These are phyloP conservation scores for Diplodia seriata DNA, from an alignment of 2,329 filamentous ascomycete species.

Conservation along the genomic window DNA sequence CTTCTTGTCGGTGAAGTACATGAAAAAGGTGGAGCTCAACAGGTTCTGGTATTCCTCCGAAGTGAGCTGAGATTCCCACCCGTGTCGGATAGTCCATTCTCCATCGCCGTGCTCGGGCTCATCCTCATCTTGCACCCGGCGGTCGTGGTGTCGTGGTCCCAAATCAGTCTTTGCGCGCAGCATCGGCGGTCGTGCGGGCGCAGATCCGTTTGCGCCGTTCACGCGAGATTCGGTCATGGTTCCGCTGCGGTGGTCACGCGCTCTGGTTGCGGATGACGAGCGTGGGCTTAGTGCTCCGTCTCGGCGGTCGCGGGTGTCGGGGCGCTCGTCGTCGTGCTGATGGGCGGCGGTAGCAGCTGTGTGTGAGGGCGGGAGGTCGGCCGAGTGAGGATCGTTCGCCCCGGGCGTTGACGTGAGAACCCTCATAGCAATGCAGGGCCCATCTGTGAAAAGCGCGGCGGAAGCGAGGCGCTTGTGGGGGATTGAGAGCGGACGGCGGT, in stretches of 20 bases:
- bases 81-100: slow-evolving; percentile 73
- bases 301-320: slow-evolving; percentile 2
- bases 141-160: slow-evolving; percentile 49
- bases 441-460: slow-evolving; percentile 20
- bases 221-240: slow-evolving; percentile 21
- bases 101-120: slow-evolving; percentile 53
- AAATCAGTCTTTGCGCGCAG: slow-evolving; percentile 62
- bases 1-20: slow-evolving; percentile 98
- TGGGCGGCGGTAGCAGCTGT: neutral
- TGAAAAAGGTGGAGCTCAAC: slow-evolving; percentile 92
- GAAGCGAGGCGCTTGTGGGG: slow-evolving; percentile 3
- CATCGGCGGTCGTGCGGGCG: slow-evolving; percentile 43
- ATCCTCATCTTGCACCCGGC: slow-evolving; percentile 46
- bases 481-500: neutral
- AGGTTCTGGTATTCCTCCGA: slow-evolving; percentile 88
- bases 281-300: slow-evolving; percentile 22
- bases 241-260: slow-evolving; percentile 22
- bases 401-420: slow-evolving; percentile 28
- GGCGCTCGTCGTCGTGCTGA: slow-evolving; percentile 2
- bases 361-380: slow-evolving; percentile 8
- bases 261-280: slow-evolving; percentile 25
- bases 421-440: slow-evolving; percentile 27
- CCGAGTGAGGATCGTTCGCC: slow-evolving; percentile 20
- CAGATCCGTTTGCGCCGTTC: slow-evolving; percentile 22
- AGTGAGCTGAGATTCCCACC: slow-evolving; percentile 91